Evolutionary conservation across 805 yeast species (phyloP).

Genomic region (Candida tammaniensis): DNA sequence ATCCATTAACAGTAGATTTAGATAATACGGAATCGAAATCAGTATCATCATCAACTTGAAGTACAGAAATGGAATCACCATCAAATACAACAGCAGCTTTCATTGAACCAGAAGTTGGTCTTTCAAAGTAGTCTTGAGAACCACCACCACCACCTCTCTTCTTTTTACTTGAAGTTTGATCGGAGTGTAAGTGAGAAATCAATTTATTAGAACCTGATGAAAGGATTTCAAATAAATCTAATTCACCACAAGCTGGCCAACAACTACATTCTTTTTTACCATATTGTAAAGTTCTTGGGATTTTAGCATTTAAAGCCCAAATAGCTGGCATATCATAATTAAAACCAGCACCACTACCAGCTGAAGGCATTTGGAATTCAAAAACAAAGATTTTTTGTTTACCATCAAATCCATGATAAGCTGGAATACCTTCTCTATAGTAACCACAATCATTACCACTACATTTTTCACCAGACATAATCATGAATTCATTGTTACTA

Average conservation of each 20-base stretch:
- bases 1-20: constrained; percentile 49
- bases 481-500: constrained; percentile 77
- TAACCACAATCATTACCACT: constrained; percentile 65
- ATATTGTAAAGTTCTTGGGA: constrained; percentile 95
- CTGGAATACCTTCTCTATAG: constrained; percentile 83
- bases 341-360: constrained; percentile 39
- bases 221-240: constrained; percentile 90
- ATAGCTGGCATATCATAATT: constrained; percentile 97
- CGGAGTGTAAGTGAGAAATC: constrained; percentile 79
- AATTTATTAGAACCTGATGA: constrained; percentile 71
- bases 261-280: constrained; percentile 86
- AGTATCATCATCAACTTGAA: constrained; percentile 49
- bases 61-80: constrained; percentile 54
- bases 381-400: constrained; percentile 80
- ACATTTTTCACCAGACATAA: constrained; percentile 74
- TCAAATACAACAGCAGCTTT: constrained; percentile 88
- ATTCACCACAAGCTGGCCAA: constrained; percentile 96
- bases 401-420: constrained; percentile 93
- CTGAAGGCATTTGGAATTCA: constrained; percentile 92
- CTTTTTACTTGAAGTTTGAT: constrained; percentile 40
- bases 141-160: constrained; percentile 71
- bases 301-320: constrained; percentile 92
- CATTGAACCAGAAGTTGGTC: constrained; percentile 76
- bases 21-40: constrained; percentile 46
- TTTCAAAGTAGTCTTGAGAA: constrained; percentile 76